phyloP scores from a whole-genome alignment of 768 basidiomycete species.

The Suillus subluteus region DNA sequence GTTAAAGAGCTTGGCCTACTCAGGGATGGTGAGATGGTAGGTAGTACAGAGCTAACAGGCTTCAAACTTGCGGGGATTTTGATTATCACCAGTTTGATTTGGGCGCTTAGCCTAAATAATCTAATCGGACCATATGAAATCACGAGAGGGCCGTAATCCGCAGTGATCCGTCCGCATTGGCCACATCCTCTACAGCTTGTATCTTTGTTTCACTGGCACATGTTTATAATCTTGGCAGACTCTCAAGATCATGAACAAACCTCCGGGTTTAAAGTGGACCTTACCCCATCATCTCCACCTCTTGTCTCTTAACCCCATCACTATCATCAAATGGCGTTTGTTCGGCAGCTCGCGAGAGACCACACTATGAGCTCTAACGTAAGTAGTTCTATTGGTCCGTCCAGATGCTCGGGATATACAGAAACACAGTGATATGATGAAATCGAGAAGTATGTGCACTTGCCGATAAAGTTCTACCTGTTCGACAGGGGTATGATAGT shows the following conservation, averaged over 20 bases:
- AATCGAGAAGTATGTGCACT: conserved; percentile 9
- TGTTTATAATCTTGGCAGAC: not conserved
- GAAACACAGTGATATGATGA: not conserved
- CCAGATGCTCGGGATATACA: conserved; percentile 11
- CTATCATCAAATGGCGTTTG: conserved; percentile 8
- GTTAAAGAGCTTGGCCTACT: conserved; percentile 13
- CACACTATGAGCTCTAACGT: not conserved
- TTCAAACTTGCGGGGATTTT: not conserved
- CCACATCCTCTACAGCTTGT: not conserved
- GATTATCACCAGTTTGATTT: conserved; percentile 11
- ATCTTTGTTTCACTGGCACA: not conserved
- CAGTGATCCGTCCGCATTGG: conserved; percentile 6
- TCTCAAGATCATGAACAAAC: conserved; percentile 14
- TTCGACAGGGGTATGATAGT: conserved; percentile 65
- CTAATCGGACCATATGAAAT: conserved; percentile 9
- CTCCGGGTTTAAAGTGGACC: conserved; percentile 39
- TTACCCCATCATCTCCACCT: conserved; percentile 34
- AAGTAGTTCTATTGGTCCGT: not conserved
- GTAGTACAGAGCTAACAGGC: not conserved
- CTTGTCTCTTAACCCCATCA: conserved; percentile 16
- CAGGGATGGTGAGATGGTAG: conserved; percentile 7
- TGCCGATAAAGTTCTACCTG: conserved; percentile 34
- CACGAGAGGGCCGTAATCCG: conserved; percentile 14
- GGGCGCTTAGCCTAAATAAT: not conserved
- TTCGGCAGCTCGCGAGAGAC: conserved; percentile 2